Percentiles rank a stretch among this genome's conserved stretches.
Evolutionary conservation across 345 rosid genomes (phyloP).

Genomic region (Eucalyptus brandiana): DNA sequence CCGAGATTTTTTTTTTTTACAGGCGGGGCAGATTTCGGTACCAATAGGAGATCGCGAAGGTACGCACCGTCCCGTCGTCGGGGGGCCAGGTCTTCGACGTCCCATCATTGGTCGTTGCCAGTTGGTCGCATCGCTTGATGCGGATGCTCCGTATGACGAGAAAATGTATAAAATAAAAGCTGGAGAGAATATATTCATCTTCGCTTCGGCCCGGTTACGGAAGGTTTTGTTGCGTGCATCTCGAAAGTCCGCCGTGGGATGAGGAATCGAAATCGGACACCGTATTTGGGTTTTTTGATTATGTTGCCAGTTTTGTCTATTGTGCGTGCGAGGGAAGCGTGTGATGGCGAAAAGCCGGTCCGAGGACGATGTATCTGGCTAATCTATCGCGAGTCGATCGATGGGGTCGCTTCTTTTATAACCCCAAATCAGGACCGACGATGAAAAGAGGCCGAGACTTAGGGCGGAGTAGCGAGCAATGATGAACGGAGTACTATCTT

Average conservation of each 20-base stretch:
- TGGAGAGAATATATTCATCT: neutral
- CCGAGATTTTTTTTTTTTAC: neutral
- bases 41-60: neutral
- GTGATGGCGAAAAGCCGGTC: neutral
- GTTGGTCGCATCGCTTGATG: neutral
- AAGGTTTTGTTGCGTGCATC: neutral
- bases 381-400: neutral
- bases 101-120: neutral
- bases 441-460: neutral
- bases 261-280: neutral
- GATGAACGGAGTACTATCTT: neutral
- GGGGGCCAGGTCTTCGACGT: neutral
- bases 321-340: neutral
- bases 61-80: neutral
- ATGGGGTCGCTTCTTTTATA: neutral
- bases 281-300: neutral
- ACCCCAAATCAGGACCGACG: neutral
- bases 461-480: neutral
- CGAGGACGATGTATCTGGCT: neutral
- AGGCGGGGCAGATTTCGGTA: neutral
- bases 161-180: neutral
- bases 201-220: neutral
- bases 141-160: neutral
- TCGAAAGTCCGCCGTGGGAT: neutral
- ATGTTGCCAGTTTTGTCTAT: neutral